Base-by-base conservation (phyloP, 306 rosid species). In the Pyrus betulifolia region DNA sequence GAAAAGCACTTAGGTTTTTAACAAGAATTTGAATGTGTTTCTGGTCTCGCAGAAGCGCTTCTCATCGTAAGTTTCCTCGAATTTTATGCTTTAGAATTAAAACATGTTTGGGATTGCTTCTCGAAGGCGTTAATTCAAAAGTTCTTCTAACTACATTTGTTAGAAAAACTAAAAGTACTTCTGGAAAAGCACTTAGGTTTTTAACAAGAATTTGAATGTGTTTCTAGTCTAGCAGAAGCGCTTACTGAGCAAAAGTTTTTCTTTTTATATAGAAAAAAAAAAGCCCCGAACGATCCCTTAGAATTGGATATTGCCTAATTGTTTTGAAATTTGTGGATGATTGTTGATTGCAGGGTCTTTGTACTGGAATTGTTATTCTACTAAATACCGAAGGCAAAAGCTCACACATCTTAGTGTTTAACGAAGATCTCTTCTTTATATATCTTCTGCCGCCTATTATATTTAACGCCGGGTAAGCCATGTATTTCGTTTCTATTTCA, bases 361-460 rank as follows among this genome's bases (percentile, higher is more conserved):
- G 78, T 69, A 64, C 80, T 61, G 96, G 96, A 77, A 74, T 71
- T 69, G 55, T 83, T 35, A 78, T 90, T 86, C 85, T 90, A 12
- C 69, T 90, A 22, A 69, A 68, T 10, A 82, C 88, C 28, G 14
- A 70, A 76, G 84, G 92, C 44, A 85, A 38, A 83, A 85, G 89
- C 74, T 90, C 93, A 28, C 92, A 38, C 45, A 13, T 86, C 69
- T 74, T 90, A 19, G 74, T 85, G 5, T 90, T 90, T 67, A 44
- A 72, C 74, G 91, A 88, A 82, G 84, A 86, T 4, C 59, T 90
- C 55, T 88, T 90, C 86, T 90, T 88, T 76, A 85, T 85, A 59
- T 90, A 88, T 80, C 89, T 90, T 85, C 91, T 90, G 71, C 91
- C 93, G 13, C 96, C 93, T 2, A 88, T 90, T 67, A 88, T 90